Conservation (phyloP, 2,329 filamentous ascomycete genomes). For the Hymenoscyphus salicellus region DNA sequence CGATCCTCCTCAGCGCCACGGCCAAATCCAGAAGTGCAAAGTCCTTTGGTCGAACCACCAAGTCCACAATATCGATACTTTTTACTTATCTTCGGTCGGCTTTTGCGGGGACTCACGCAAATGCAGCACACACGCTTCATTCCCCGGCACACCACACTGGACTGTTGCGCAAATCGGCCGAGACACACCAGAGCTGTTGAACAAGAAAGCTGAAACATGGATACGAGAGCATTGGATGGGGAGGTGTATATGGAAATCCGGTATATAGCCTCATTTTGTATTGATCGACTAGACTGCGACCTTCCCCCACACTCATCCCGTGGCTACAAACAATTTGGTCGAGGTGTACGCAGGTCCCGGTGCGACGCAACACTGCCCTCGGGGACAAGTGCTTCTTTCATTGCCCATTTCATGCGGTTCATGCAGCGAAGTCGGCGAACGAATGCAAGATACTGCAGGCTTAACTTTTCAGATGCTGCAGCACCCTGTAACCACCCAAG, state of each 20-base stretch:
- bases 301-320: background rate
- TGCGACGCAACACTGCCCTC: background rate
- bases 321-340: conserved; percentile 5
- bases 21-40: background rate
- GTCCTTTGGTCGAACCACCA: background rate
- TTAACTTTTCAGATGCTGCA: conserved; percentile 1
- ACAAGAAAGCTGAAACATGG: conserved; percentile 1
- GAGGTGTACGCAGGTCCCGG: conserved; percentile 1
- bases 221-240: background rate
- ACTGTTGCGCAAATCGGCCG: conserved; percentile 1
- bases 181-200: conserved; percentile 3
- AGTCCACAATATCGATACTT: conserved; percentile 5
- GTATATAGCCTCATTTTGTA: conserved; percentile 5
- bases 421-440: background rate
- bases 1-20: background rate
- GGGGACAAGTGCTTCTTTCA: background rate
- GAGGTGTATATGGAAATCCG: background rate
- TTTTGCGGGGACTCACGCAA: background rate
- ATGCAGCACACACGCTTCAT: background rate
- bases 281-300: background rate
- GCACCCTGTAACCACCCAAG: conserved; percentile 5
- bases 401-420: conserved; percentile 4
- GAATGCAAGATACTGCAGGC: conserved; percentile 8
- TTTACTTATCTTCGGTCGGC: background rate
- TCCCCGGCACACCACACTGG: background rate